Percentiles rank a stretch among this genome's conserved stretches.
These are phyloP conservation scores for Passalora sequoiae DNA, from an alignment of 2,329 filamentous ascomycete species.

Conservation along the genomic window DNA sequence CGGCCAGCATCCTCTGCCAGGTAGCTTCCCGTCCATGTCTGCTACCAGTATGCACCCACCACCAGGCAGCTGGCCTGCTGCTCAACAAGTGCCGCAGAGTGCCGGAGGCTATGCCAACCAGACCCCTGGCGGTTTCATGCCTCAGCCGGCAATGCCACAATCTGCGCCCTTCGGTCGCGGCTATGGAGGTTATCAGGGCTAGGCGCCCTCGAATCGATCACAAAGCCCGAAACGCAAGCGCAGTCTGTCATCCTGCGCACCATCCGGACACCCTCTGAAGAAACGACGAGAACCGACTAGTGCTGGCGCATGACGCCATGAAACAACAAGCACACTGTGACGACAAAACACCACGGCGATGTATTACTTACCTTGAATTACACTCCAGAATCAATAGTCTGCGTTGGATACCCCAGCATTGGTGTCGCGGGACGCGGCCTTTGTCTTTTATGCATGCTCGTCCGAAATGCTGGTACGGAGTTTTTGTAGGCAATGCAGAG, in stretches of 20 bases:
- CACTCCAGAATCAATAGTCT: background rate
- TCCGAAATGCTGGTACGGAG: background rate
- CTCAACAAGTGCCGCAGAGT: constrained; percentile 49
- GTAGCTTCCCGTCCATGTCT: constrained; percentile 50
- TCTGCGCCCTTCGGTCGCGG: constrained; percentile 44
- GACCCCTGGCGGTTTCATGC: constrained; percentile 43
- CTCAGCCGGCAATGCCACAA: constrained; percentile 38
- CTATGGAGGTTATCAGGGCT: constrained; percentile 58
- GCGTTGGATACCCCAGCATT: constrained; percentile 5
- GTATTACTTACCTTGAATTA: background rate
- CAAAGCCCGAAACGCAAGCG: constrained; percentile 1
- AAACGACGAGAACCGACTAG: background rate
- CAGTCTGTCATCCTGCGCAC: background rate
- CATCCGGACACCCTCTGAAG: background rate
- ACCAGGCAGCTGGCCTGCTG: constrained; percentile 44
- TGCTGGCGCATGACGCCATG: background rate
- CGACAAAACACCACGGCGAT: background rate
- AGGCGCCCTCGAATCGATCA: constrained; percentile 21
- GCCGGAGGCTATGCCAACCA: constrained; percentile 73
- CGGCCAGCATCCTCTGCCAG: constrained; percentile 56
- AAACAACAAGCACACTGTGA: background rate
- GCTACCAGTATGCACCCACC: constrained; percentile 25
- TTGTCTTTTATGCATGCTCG: too few species aligned
- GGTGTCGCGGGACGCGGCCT: background rate
- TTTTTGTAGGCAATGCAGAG: too few species aligned